Conservation (phyloP, 805 yeast genomes). For the Pichia nanzhaoensis region DNA sequence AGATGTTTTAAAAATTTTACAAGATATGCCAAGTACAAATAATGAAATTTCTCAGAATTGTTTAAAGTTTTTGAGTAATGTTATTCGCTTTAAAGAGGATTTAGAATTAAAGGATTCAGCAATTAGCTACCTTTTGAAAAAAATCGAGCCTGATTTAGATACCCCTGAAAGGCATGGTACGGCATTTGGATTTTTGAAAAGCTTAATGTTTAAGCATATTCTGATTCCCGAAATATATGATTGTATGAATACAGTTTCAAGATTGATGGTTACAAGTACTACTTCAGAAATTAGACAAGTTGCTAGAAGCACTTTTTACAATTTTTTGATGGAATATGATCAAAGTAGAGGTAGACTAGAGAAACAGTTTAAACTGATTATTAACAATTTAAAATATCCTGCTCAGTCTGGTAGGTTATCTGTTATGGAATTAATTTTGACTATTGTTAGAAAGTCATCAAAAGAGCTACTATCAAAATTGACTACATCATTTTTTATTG, state of each 20-base stretch:
- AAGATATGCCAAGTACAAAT: slow-evolving; percentile 71
- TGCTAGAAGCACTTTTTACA: slow-evolving; percentile 75
- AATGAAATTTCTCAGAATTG: slow-evolving; percentile 76
- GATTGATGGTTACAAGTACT: slow-evolving; percentile 86
- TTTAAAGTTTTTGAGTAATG: slow-evolving; percentile 63
- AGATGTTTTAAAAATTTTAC: slow-evolving; percentile 53
- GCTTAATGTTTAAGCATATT: slow-evolving; percentile 67
- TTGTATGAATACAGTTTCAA: slow-evolving; percentile 70
- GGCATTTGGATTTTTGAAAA: slow-evolving; percentile 76
- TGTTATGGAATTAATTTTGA: slow-evolving; percentile 78
- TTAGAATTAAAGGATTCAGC: slow-evolving; percentile 64
- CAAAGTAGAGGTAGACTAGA: slow-evolving; percentile 83
- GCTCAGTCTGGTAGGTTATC: slow-evolving; percentile 83
- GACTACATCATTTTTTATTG: slow-evolving; percentile 74
- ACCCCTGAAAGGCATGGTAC: slow-evolving; percentile 86
- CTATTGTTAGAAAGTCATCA: slow-evolving; percentile 61
- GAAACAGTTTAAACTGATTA: slow-evolving; percentile 73
- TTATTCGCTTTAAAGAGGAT: slow-evolving; percentile 63
- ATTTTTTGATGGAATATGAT: slow-evolving; percentile 88
- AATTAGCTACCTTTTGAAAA: slow-evolving; percentile 60
- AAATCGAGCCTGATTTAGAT: slow-evolving; percentile 78
- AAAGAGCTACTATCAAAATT: slow-evolving; percentile 51
- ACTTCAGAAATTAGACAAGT: slow-evolving; percentile 75
- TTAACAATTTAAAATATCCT: slow-evolving; percentile 76
- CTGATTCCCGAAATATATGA: slow-evolving; percentile 87